phyloP scores from a whole-genome alignment of 192 early-diverging fungal genomes.

The Rhizophagus sp. region DNA sequence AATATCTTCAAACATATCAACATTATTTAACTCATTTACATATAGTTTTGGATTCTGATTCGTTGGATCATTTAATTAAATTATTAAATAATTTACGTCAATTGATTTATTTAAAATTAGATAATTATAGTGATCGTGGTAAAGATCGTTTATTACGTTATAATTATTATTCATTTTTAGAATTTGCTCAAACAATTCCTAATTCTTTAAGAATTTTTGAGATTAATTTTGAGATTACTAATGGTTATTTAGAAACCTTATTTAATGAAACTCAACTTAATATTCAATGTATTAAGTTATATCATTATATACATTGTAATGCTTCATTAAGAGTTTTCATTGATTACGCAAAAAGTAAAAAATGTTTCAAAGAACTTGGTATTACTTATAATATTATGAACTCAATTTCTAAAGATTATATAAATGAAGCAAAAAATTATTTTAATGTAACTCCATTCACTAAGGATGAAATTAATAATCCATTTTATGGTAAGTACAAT shows the following conservation, averaged over 20 bases:
- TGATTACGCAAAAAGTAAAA: not conserved
- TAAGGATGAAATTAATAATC: not conserved
- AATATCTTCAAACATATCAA: not conserved
- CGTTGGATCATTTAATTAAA: not conserved
- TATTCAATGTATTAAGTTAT: not conserved
- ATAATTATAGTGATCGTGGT: not conserved
- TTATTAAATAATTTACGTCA: not conserved
- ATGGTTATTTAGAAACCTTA: not conserved
- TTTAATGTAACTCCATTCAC: not conserved
- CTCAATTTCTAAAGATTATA: not conserved
- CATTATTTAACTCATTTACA: not conserved
- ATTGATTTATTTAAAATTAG: not conserved
- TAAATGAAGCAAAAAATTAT: not conserved
- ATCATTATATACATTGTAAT: not conserved
- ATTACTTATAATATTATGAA: not conserved
- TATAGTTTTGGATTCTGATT: not conserved
- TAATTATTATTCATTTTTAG: not conserved
- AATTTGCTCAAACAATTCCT: not conserved
- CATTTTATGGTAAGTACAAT: not conserved
- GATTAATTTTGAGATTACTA: not conserved
- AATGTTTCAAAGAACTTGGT: not conserved
- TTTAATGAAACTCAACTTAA: not conserved
- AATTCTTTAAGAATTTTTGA: not conserved
- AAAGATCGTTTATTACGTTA: not conserved
- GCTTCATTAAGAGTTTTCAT: not conserved